Evolutionary conservation across 2,329 filamentous ascomycete species (phyloP).

Genomic region (Verticillium isaacii): DNA sequence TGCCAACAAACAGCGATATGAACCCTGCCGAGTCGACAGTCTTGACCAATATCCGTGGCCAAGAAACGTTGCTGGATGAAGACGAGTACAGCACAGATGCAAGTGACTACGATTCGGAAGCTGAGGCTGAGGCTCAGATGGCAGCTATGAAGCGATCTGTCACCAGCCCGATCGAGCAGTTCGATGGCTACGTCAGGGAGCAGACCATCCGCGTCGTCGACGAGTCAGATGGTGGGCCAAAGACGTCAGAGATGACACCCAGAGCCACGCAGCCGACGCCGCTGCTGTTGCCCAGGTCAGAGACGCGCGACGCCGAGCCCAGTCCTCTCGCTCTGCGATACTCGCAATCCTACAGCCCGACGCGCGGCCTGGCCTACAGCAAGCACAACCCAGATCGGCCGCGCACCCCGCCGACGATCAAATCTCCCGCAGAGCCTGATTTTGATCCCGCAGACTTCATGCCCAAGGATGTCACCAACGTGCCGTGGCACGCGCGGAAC

Average conservation of each 20-base stretch:
- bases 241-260: conserved; percentile 4
- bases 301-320: conserved; percentile 8
- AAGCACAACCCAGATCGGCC: conserved; percentile 13
- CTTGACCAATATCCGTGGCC: not conserved
- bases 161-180: not conserved
- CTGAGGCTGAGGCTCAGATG: not conserved
- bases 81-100: not conserved
- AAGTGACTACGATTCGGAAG: not conserved
- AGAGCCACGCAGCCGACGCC: conserved; percentile 9
- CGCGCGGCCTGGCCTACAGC: not conserved
- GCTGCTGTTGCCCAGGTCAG: conserved; percentile 8
- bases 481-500: conserved; percentile 22
- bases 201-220: conserved; percentile 7
- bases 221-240: conserved; percentile 6
- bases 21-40: not conserved
- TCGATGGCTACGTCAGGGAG: conserved; percentile 3
- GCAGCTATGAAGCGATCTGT: not conserved
- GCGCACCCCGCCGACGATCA: conserved; percentile 10
- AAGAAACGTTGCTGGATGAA: not conserved
- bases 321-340: conserved; percentile 14
- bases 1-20: not conserved
- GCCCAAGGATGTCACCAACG: conserved; percentile 25
- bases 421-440: conserved; percentile 3
- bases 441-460: conserved; percentile 14
- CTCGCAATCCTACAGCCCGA: conserved; percentile 6